These are phyloP conservation scores for Triangularia verruculosa DNA, from an alignment of 2,329 filamentous ascomycete species.

Conservation along the genomic window DNA sequence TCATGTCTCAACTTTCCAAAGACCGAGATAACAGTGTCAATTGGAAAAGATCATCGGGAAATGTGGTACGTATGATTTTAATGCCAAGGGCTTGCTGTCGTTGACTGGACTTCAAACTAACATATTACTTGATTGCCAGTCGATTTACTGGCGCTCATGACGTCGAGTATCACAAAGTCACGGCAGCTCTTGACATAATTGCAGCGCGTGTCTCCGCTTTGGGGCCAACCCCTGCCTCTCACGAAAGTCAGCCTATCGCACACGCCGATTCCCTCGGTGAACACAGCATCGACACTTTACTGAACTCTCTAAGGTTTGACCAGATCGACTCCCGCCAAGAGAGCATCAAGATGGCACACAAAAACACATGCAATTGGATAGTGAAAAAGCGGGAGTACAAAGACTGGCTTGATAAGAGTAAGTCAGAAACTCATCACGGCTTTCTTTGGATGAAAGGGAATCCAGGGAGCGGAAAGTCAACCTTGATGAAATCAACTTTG, in stretches of 20 bases:
- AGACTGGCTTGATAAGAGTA: conserved; percentile 14
- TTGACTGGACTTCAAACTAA: neutral
- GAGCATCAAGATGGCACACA: conserved; percentile 35
- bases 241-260: neutral
- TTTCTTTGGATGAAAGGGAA: conserved; percentile 46
- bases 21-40: conserved; percentile 35
- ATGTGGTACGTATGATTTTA: conserved; percentile 33
- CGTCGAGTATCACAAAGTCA: conserved; percentile 34
- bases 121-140: conserved; percentile 14
- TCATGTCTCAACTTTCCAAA: conserved; percentile 33
- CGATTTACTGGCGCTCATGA: conserved; percentile 33
- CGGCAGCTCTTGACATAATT: conserved; percentile 15
- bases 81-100: too few relatives aligned
- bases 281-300: conserved; percentile 11
- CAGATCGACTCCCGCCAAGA: conserved; percentile 39
- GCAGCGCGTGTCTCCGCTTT: neutral
- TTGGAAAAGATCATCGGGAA: conserved; percentile 34
- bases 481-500: conserved; percentile 40
- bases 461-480: conserved; percentile 43
- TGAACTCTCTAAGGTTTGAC: conserved; percentile 36
- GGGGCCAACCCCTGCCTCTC: neutral
- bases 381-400: conserved; percentile 20
- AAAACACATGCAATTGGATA: conserved; percentile 26
- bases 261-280: neutral
- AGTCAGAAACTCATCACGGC: conserved; percentile 26